phyloP scores from a whole-genome alignment of 2,329 filamentous ascomycete species.

The Cladosporium halotolerans region DNA sequence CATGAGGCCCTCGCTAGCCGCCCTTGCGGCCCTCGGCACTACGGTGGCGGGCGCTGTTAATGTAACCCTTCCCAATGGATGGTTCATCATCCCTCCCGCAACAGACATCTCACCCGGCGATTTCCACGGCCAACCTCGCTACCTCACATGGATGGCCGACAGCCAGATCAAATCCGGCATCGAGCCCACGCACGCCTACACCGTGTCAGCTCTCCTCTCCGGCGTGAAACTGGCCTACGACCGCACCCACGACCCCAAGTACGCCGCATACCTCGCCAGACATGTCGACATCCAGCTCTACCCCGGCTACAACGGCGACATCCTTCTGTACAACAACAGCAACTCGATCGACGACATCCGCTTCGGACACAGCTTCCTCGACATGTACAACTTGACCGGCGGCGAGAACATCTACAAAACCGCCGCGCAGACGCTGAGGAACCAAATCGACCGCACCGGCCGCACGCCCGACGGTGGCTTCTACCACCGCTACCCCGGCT shows the following conservation, averaged over 20 bases:
- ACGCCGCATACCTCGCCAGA: constrained; percentile 38
- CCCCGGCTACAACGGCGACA: constrained; percentile 28
- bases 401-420: constrained; percentile 14
- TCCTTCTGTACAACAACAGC: constrained; percentile 13
- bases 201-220: constrained; percentile 18
- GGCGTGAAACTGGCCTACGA: constrained; percentile 19
- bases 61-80: constrained; percentile 8
- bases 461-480: constrained; percentile 22
- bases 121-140: constrained; percentile 11
- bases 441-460: constrained; percentile 21
- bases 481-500: constrained; percentile 29
- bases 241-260: constrained; percentile 18
- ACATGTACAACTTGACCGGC: constrained; percentile 16
- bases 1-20: too few species aligned
- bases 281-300: constrained; percentile 40
- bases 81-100: constrained; percentile 9
- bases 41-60: neutral
- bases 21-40: neutral
- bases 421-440: constrained; percentile 16
- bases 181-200: constrained; percentile 19
- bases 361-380: constrained; percentile 23
- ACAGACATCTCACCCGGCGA: neutral
- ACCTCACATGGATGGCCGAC: constrained; percentile 22
- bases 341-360: constrained; percentile 15
- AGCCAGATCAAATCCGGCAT: constrained; percentile 22